Base-by-base conservation (phyloP, 495 filamentous ascomycete species). In the Aspergillus campestris region DNA sequence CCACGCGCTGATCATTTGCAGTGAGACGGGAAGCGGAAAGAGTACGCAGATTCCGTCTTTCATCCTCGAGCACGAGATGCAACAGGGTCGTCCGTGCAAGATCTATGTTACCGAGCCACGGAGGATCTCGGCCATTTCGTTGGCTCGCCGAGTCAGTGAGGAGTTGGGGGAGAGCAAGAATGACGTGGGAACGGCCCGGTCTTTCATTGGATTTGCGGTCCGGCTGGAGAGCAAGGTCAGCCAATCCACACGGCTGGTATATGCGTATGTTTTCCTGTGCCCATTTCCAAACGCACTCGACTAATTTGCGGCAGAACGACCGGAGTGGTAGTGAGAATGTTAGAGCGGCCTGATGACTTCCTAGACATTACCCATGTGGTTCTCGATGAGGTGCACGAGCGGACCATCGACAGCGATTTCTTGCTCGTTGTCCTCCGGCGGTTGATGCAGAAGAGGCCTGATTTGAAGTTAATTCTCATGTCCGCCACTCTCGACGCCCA, bases 81-180 rank as follows among this genome's bases (percentile, higher is more conserved):
- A 79, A 9, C 71, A 81, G 36, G 89, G 89, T 7, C 84, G 80
- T 32, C 67, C 75, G 10, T 96, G 90, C 67, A 96, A 91, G 58
- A 81, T 98, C 12, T 96, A 90, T 61, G 94, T 90, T 58, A 95
- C 92, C 0, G 87, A 97, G 58, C 92, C 92, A n/a, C 81, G 92
- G 8, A 78, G 92, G 58, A 98, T 98, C 48, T 98, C 92, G 5
- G 92, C 92, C 6, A 88, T 97, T 15, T 95, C 91, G 11, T 71
- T 98, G 27, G 92, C 92, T 14, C 75, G 82, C 24, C 80, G 92
- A 57, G 92, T 98, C 3, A 94, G 88, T 47, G 88, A 96, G 66
- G 92, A 98, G 58, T 72, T 98, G 3, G 92, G 92, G 4, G 92
- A 98, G 60, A 73, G 71, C 18, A 86, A 82, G 55, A 73, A 75